Evolutionary conservation across 148 eudicot species (phyloP), one percentile per base, ranked within the genome.

Genomic region (Nepenthes gracilis): DNA sequence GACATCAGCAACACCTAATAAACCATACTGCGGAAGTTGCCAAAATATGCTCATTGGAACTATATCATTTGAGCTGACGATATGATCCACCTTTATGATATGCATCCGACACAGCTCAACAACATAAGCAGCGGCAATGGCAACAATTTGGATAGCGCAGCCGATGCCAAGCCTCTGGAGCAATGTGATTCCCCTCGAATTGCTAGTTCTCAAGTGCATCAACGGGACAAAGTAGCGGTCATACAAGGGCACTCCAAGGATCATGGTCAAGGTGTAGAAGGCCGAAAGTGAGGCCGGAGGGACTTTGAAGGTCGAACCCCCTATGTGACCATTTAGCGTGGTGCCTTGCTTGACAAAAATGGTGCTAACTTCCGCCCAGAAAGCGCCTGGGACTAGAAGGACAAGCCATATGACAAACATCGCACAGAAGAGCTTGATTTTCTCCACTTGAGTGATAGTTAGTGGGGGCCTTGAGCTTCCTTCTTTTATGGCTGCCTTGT

Each of bases 11-110:
- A 49, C 10, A 10, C 53, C 53, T 11, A 49, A n/a, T 3, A 49
- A 10, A 49, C 10, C 53, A n/a, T 49, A 49, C 11, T 49, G 53
- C 2, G 53, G 53, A 49, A 49, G 53, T 49, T 49, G 53, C 53
- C 53, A 49, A n/a, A 49, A 49, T 5, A 49, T 49, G 53, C 53
- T 49, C 53, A 49, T 49, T n/a, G 53, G 53, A n/a, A 49, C 53
- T 49, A 49, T 49, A 12, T 49, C 53, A 5, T 49, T 6, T 11
- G 53, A 2, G 3, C 53, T 12, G 13, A 2, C 11, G 53, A 49
- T 49, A 11, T 49, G 53, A 49, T 49, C n/a, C 6, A 10, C 53
- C 53, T 49, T 49, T 11, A 49, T 49, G 3, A 49, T 10, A 11
- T n/a, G 53, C 53, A 49, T 5, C 6, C 53, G 53, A 11, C 12